Evolutionary conservation across 1,284 basidiomycete species (phyloP).

Genomic region (Phellopilus nigrolimitatus): DNA sequence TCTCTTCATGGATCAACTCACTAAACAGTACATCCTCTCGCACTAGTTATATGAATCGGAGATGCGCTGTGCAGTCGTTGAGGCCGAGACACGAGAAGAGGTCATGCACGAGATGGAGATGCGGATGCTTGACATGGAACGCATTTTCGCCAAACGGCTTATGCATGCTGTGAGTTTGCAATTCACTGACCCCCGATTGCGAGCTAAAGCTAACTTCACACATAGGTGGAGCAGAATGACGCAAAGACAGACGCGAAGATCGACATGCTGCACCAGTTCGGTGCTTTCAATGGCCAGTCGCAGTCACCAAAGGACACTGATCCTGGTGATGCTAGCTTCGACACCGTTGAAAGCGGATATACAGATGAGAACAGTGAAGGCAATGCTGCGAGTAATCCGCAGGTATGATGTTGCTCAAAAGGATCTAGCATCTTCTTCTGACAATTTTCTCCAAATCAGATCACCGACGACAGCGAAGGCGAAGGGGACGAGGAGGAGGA

Average conservation of each 20-base stretch:
- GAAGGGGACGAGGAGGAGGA: constrained; percentile 16
- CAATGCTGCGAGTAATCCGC: not conserved
- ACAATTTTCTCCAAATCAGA: not conserved
- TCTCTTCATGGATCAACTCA: no score
- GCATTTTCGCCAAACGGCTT: constrained; percentile 68
- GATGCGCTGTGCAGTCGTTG: constrained; percentile 79
- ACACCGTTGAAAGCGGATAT: constrained; percentile 5
- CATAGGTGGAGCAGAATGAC: constrained; percentile 75
- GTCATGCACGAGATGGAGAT: constrained; percentile 87
- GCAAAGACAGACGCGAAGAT: constrained; percentile 88
- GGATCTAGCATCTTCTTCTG: not conserved
- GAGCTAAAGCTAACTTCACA: not conserved
- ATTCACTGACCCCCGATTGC: no score
- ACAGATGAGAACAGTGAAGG: constrained; percentile 1
- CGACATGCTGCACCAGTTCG: constrained; percentile 81
- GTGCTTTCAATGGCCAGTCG: constrained; percentile 42
- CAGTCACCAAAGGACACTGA: not conserved
- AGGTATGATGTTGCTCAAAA: not conserved
- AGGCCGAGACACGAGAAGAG: constrained; percentile 88
- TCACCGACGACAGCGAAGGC: constrained; percentile 14
- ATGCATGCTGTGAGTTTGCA: constrained; percentile 62
- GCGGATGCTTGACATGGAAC: constrained; percentile 78
- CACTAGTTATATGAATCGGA: constrained; percentile 83
- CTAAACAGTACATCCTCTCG: no score
- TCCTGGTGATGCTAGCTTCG: constrained; percentile 27